Base-by-base conservation (phyloP, 129 eudicot genomes). In the Escallonia herrerae region DNA sequence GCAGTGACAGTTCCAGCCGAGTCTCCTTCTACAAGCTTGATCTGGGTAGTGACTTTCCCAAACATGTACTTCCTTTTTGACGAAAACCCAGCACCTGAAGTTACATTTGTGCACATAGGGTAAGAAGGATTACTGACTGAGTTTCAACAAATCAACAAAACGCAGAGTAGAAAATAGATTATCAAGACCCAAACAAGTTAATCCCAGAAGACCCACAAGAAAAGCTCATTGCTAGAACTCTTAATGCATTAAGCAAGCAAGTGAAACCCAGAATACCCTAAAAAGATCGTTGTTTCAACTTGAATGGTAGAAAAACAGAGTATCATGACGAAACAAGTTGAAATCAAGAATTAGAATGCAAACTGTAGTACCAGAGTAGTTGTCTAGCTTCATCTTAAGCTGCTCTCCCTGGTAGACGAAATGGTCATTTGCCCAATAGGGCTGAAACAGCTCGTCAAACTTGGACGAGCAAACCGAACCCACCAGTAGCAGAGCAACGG, bases 1-100 rank as follows among this genome's bases (percentile, higher is more conserved):
- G 99, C 99, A 66, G 96, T 94, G 47, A 94, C 99, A 9, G 99
- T 94, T 58, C 99, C 99, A 10, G 99, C 99, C n/a, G 99, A 94
- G 64, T 94, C 99, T 33, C 96, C 99, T 65, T 74, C 90, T 3
- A 94, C 96, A 12, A 94, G 95, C 81, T 86, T 94, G 63, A 94
- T 89, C 72, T 89, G 91, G 60, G 80, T 62, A n/a, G 77, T 83
- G 13, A 89, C 96, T 80, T 86, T 94, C 42, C 99, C 99, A 66
- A 89, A 94, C 91, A 94, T 70, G 46, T 94, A 94, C 54, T 94
- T 94, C 45, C 80, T 86, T 77, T 94, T 94, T 1, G 99, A 89
- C 5, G 80, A 67, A 80, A 94, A 94, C 58, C 99, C 99, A 79
- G 98, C 98, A 33, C 98, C 98, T 91, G 68, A n/a, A 69, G 67